Evolutionary conservation across 495 filamentous ascomycete genomes (phyloP).

Genomic region (Aspergillus incahuasiensis): DNA sequence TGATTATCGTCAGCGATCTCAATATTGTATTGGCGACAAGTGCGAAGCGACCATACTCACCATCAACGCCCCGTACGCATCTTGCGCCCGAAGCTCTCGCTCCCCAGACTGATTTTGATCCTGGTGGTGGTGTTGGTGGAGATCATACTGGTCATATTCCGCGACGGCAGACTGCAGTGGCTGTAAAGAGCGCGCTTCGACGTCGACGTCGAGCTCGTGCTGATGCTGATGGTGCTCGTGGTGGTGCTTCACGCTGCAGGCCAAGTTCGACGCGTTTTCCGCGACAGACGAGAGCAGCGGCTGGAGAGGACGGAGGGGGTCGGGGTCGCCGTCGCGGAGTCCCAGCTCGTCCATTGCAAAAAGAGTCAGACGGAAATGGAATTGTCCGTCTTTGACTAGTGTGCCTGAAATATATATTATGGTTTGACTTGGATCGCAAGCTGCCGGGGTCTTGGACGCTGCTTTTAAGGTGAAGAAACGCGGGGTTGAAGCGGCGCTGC

Average conservation of each 20-base stretch:
- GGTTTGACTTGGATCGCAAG: not conserved
- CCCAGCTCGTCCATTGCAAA: constrained; percentile 8
- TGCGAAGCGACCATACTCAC: too few relatives aligned
- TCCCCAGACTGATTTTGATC: constrained; percentile 1
- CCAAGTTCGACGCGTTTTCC: constrained; percentile 21
- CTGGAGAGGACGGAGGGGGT: constrained; percentile 17
- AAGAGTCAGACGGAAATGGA: not conserved
- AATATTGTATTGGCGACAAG: not conserved
- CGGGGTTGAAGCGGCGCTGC: constrained; percentile 27
- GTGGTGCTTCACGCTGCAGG: constrained; percentile 13
- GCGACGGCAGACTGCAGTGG: constrained; percentile 22
- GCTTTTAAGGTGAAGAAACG: constrained; percentile 19
- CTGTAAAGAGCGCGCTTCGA: constrained; percentile 23
- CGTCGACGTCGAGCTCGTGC: constrained; percentile 3
- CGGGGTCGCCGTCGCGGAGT: constrained; percentile 17
- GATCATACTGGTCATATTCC: constrained; percentile 17
- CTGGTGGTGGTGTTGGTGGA: constrained; percentile 14
- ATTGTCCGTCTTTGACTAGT: too few relatives aligned
- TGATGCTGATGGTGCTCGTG: constrained; percentile 8
- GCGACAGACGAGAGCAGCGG: constrained; percentile 21
- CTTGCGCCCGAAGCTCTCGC: constrained; percentile 4
- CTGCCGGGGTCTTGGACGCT: constrained; percentile 12
- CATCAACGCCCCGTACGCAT: constrained; percentile 3
- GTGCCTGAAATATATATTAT: too few relatives aligned
- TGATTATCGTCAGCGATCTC: not conserved